Evolutionary conservation across 176 grass and related monocot genomes (phyloP), one percentile per base, ranked within the genome.

Genomic region (Carex littledalei): DNA sequence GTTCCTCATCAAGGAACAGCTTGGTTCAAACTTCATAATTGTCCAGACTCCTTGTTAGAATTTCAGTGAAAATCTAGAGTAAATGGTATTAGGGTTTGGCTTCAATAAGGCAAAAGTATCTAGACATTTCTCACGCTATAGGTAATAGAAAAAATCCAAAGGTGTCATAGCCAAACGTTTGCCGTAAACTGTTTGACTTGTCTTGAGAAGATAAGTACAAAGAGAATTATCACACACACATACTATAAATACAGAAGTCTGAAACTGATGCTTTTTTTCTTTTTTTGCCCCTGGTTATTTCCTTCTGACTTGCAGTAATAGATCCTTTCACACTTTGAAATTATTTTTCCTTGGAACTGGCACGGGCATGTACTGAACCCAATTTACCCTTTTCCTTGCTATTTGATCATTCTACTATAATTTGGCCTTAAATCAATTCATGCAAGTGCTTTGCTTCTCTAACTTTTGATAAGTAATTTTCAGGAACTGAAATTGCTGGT

Each of bases 161-260:
- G 18, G 8, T 72, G 22, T 77, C 74, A 32, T 18, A 20, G 14
- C 52, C 52, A 18, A 78, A 56, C 14, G 3, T 72, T 31, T 72
- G 20, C 10, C 18, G 53, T 66, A 55, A 81, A 26, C 5, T 49
- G 35, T 64, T 18, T 26, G 59, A 68, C 63, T 83, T 56, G 81
- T 69, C 64, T 69, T 29, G 39, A 67, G 61, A 83, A 83, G 45
- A 65, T 65, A 83, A 54, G 57, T 22, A 52, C 21, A 83, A 83
- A 68, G 57, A 83, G 69, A 2, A 34, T 22, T 78, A 18, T 47
- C 20, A 12, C 50, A 18, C 26, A 56, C 52, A 15, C 3, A 56
- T 26, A 56, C 26, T 45, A 75, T 52, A 75, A 21, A 75, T 45
- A 75, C 11, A 75, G 47, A 57, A 56, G 20, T 78, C 26, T 55